Base-by-base conservation (phyloP, 345 rosid species). In the Citrus medica region DNA sequence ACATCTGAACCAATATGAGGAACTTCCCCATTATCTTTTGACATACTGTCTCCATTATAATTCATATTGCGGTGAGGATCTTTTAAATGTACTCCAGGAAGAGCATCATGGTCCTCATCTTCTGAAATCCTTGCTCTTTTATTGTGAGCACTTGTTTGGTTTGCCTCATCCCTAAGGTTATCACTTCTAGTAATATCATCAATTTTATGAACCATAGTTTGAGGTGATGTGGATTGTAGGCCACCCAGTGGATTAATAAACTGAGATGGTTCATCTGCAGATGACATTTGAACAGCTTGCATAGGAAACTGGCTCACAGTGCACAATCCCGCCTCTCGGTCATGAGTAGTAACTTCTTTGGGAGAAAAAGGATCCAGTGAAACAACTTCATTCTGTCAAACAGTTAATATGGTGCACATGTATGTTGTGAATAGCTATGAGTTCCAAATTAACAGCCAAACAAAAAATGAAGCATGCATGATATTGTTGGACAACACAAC, bases 1-100 rank as follows among this genome's bases (percentile, higher is more conserved):
- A 96, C 97, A 85, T 94, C 97, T 46, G 98, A 93, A 85, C 86
- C 88, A 81, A 83, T 87, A 78, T 79, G 85, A 77, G 86, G 75
- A 79, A 81, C 83, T 84, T 88, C 94, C 61, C 58, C 85, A 74
- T 74, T 76, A 67, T 75, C 81, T 83, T 79, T 87, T 67, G 75
- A 71, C 58, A 67, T 84, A 65, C 71, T 79, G 71, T 74, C 82
- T 38, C 76, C 86, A 62, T 79, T 80, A 65, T 84, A 81, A 67
- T 76, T 87, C 35, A 63, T 78, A 59, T 79, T 78, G 82, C 76
- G 35, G 32, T 73, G 67, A 74, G 86, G 62, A 74, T 79, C 78
- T 51, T 75, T 81, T 72, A 79, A 71, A 79, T 79, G 75, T 74
- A 80, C 90, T 79, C 60, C 82, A 80, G 91, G 83, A 78, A 69